Evolutionary conservation across 2,329 filamentous ascomycete genomes (phyloP), one percentile per base, ranked within the genome.

Genomic region (Alternaria postmessia): DNA sequence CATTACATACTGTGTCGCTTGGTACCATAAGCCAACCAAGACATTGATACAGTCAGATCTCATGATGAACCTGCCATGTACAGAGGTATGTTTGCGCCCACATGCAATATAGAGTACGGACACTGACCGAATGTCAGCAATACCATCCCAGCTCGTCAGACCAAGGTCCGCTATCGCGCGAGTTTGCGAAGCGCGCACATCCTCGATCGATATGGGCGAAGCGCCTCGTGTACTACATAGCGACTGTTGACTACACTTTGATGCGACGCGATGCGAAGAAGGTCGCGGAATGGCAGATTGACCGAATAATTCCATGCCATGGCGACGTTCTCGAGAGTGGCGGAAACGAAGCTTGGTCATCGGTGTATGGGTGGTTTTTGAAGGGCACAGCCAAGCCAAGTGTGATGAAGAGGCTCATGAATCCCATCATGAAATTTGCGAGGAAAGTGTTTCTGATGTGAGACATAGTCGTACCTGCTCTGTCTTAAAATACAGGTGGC

Each of bases 51-150:
- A 64, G 28, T 60, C 59, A 0, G 65, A 68, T 32, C 28, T 68
- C 9, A 8, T 66, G 51, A 68, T 66, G 64, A 68, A 68, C 24
- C 12, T 68, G 4, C 65, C 64, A 2, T 61, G 53, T 34, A 68
- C 55, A 4, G 62, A 68, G 54, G 65, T 64, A 55, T 36, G 52
- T n/a, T 26, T 4, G 2, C 9, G 28, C 39, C 0, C 16, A 3
- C 9, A 24, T 14, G 1, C 7, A 4, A 3, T 0, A 47, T 2
- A 14, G 20, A 7, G 1, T 6, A 34, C 32, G 1, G 28, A 0
- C 11, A 30, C 49, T 61, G 36, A 55, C 6, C 2, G 20, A 20
- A 20, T 20, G 11, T 1, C 43, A 68, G 62, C 66, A 66, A 66
- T 68, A 68, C 9, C 7, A 38, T 11, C 56, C 57, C 1, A 64